Evolutionary conservation across 2,329 filamentous ascomycete species (phyloP).

Genomic region (Sphaerostilbella broomeana): DNA sequence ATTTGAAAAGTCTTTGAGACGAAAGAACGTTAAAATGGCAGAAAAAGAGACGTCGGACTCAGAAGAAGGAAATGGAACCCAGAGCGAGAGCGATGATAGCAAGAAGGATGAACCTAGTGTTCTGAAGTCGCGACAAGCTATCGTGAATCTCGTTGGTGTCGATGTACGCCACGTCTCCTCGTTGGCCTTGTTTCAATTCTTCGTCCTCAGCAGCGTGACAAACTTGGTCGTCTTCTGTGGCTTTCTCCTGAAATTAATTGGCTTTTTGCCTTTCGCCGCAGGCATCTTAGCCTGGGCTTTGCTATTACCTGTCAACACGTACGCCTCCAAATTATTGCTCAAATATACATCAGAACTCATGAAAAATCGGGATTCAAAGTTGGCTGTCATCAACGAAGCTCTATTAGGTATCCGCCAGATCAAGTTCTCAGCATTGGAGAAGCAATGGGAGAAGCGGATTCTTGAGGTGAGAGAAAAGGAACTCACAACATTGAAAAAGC

Average conservation of each 20-base stretch:
- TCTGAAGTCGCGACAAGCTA: slow-evolving; percentile 53
- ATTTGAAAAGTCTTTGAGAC: slow-evolving; percentile 69
- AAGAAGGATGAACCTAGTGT: slow-evolving; percentile 48
- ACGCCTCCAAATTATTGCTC: slow-evolving; percentile 58
- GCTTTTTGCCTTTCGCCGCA: slow-evolving; percentile 60
- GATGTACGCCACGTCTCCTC: slow-evolving; percentile 64
- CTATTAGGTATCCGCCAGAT: slow-evolving; percentile 76
- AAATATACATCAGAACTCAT: slow-evolving; percentile 62
- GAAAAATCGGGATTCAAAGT: slow-evolving; percentile 69
- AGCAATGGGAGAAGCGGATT: slow-evolving; percentile 68
- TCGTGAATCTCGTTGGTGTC: slow-evolving; percentile 73
- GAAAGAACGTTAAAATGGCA: slow-evolving; percentile 67
- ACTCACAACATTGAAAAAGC: slow-evolving; percentile 57
- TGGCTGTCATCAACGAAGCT: slow-evolving; percentile 69
- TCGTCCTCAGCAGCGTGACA: slow-evolving; percentile 55
- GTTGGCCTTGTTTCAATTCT: slow-evolving; percentile 59
- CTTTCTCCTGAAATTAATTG: slow-evolving; percentile 64
- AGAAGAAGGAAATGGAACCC: slow-evolving; percentile 22
- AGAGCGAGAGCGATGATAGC: slow-evolving; percentile 34
- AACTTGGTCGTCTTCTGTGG: slow-evolving; percentile 59
- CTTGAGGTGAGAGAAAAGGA: slow-evolving; percentile 56
- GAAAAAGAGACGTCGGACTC: slow-evolving; percentile 36
- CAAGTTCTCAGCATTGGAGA: slow-evolving; percentile 73
- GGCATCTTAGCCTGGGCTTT: slow-evolving; percentile 59
- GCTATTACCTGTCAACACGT: slow-evolving; percentile 62